phyloP scores from a whole-genome alignment of 495 filamentous ascomycete species.

The Sporormia fimetaria region DNA sequence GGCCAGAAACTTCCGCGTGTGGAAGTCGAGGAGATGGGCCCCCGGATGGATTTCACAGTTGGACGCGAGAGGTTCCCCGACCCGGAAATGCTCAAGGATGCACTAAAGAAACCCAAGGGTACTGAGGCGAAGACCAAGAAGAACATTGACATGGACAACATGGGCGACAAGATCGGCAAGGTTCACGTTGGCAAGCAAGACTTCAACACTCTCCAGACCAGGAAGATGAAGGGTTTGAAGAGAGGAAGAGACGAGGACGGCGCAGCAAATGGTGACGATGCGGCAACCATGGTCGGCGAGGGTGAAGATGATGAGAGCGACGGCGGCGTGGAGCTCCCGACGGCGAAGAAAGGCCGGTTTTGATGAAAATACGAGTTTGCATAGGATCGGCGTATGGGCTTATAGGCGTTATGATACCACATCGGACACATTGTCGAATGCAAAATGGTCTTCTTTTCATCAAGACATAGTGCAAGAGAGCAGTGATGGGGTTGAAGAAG shows the following conservation, averaged over 20 bases:
- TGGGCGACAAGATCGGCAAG: conserved; percentile 91
- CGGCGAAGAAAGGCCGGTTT: conserved; percentile 11
- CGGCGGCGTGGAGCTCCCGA: conserved; percentile 5
- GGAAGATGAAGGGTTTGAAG: conserved; percentile 99
- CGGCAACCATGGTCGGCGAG: conserved; percentile 1
- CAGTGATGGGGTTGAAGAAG: no score
- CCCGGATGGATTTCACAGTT: conserved; percentile 84
- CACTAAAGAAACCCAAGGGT: conserved; percentile 70
- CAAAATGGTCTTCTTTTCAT: no score
- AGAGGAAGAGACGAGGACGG: conserved; percentile 45
- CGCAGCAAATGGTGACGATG: conserved; percentile 22
- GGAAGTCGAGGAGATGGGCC: conserved; percentile 90
- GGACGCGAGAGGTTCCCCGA: conserved; percentile 72
- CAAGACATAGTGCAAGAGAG: no score
- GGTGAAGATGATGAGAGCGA: not conserved
- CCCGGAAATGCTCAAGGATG: conserved; percentile 69
- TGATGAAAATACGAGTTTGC: no score
- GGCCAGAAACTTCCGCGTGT: conserved; percentile 80
- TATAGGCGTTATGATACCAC: no score
- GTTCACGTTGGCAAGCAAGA: conserved; percentile 91
- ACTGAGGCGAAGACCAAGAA: conserved; percentile 71
- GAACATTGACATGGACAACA: conserved; percentile 80
- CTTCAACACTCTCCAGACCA: conserved; percentile 72
- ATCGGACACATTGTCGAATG: no score
- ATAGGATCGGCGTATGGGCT: no score